Evolutionary conservation across 2,329 filamentous ascomycete species (phyloP).

Genomic region (Colletotrichum neosansevieriae): DNA sequence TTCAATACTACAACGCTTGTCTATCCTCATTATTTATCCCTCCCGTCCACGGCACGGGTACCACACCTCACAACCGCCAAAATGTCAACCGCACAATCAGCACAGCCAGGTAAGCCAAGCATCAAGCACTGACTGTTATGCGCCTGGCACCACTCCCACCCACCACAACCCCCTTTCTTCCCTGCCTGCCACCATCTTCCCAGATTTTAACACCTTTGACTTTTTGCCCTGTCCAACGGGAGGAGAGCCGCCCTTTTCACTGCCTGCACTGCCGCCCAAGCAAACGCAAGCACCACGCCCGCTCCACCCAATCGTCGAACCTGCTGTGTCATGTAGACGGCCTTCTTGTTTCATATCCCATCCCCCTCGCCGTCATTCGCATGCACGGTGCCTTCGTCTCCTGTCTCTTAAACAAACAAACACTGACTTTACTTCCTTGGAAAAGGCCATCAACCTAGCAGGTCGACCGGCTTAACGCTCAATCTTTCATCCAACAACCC

Average conservation of each 20-base stretch:
- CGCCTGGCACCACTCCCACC: conserved; percentile 33
- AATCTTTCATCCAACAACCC: conserved; percentile 87
- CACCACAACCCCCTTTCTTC: conserved; percentile 36
- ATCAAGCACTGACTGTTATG: conserved; percentile 34
- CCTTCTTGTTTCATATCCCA: conserved; percentile 60
- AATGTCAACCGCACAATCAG: conserved; percentile 42
- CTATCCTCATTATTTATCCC: conserved; percentile 38
- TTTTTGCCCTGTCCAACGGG: conserved; percentile 39
- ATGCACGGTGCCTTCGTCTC: conserved; percentile 52
- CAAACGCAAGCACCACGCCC: conserved; percentile 40
- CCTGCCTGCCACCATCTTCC: conserved; percentile 41
- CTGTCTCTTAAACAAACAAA: conserved; percentile 26
- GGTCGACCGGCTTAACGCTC: conserved; percentile 66
- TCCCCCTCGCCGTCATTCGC: conserved; percentile 57
- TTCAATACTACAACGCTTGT: conserved; percentile 35
- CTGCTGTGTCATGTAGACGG: conserved; percentile 59
- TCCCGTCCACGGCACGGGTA: conserved; percentile 25
- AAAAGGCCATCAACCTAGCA: conserved; percentile 55
- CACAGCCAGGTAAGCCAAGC: conserved; percentile 43
- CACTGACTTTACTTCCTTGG: conserved; percentile 42
- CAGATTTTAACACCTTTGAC: conserved; percentile 36
- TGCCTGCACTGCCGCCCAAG: conserved; percentile 39
- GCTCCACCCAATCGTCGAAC: conserved; percentile 55
- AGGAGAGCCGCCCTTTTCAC: conserved; percentile 38
- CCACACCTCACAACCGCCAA: conserved; percentile 38